Conservation (phyloP, 164 flowering plant genomes). For the Vitis rupestris region DNA sequence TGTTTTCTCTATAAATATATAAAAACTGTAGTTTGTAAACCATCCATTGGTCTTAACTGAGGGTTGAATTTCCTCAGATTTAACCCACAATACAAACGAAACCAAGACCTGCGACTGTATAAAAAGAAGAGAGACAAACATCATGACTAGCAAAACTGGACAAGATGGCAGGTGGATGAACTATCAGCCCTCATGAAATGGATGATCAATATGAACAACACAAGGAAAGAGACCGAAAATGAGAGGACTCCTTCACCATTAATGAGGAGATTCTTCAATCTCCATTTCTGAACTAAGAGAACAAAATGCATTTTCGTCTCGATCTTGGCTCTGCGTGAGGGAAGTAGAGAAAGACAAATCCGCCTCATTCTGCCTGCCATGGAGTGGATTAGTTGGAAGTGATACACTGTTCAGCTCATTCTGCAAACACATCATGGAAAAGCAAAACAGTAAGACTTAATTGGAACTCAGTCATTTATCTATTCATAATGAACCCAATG, state of each 20-base stretch:
- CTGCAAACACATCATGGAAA: neutral
- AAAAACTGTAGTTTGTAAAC: neutral
- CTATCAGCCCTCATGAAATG: neutral
- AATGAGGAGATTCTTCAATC: neutral
- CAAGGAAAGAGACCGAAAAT: neutral
- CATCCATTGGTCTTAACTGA: neutral
- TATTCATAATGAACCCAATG: neutral
- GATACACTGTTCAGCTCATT: neutral
- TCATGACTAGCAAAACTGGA: neutral
- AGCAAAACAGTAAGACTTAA: neutral
- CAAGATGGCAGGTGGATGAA: neutral
- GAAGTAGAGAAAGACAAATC: neutral
- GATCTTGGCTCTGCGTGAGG: neutral
- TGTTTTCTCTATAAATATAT: neutral
- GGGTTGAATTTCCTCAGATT: neutral
- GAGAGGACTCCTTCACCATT: neutral
- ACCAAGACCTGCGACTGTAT: too few species aligned
- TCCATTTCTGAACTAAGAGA: slow-evolving; percentile 1
- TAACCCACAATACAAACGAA: neutral
- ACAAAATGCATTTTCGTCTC: neutral
- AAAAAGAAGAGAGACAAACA: neutral
- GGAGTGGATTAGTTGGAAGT: neutral
- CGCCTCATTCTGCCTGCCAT: neutral
- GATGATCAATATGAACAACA: neutral
- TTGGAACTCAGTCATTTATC: neutral